Evolutionary conservation across 306 rosid genomes (phyloP), one percentile per base, ranked within the genome.

Genomic region (Phaseolus lunatus): DNA sequence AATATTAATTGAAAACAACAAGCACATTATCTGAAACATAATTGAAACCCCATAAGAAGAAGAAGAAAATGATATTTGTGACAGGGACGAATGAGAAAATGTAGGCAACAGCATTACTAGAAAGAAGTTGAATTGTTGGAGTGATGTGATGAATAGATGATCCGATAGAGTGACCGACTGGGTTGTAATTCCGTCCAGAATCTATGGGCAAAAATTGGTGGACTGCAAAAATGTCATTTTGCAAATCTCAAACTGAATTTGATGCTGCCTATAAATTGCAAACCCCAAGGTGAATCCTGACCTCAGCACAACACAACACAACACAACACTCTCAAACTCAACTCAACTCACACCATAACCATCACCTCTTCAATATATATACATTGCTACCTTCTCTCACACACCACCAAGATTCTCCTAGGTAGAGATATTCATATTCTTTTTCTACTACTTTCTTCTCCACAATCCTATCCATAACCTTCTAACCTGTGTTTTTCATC

Each of bases 191-290:
- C 77, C 67, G 67, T 72, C 77, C 77, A 72, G 11, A 72, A 35
- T 37, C 20, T 5, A 23, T 54, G 75, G 75, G 53, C 77, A 37
- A 56, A 37, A 56, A 54, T 23, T 50, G 13, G 62, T 54, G 20
- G 27, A 35, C 7, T 13, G 22, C 14, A 52, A 3, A 33, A 27
- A 14, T 53, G 19, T 27, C 2, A 52, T 39, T 19, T 53, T 15
- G 41, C 5, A 39, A 59, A 7, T 15, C 39, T 26, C 2, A 54
- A 53, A 57, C 78, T 43, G 45, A 73, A 57, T 16, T 58, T 24
- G 39, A 73, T 26, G 78, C 3, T 39, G 41, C 45, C 78, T 73
- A 73, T 73, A 73, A 20, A 73, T 41, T 73, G 57, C 69, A 23
- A 15, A 9, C 58, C 68, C 33, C 69, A n/a, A 57, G 66, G 52